These are phyloP conservation scores for Cadophora gregata DNA, from an alignment of 2,329 filamentous ascomycete genomes.

Conservation along the genomic window DNA sequence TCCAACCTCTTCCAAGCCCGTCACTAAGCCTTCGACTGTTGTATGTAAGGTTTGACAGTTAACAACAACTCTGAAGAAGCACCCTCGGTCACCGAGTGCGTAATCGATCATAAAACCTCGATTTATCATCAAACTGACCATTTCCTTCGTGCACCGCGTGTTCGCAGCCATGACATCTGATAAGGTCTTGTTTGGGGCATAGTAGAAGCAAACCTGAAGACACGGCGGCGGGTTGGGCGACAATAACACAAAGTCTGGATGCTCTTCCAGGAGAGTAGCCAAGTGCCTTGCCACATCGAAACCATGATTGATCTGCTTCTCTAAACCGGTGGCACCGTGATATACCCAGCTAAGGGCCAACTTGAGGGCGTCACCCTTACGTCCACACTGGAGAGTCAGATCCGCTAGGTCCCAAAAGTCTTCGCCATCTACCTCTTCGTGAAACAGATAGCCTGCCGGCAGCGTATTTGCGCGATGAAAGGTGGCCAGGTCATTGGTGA, in stretches of 20 bases:
- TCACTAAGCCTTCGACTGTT: too few species aligned
- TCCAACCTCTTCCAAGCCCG: too few species aligned
- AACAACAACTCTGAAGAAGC: too few species aligned
- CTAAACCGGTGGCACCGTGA: slow-evolving; percentile 80
- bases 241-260: slow-evolving; percentile 71
- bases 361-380: slow-evolving; percentile 86
- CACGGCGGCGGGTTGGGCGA: slow-evolving; percentile 81
- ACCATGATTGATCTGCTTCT: slow-evolving; percentile 70
- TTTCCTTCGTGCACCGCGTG: too few species aligned
- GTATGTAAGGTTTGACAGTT: too few species aligned
- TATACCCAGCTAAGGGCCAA: slow-evolving; percentile 89
- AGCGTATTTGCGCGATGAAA: slow-evolving; percentile 88
- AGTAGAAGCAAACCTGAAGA: slow-evolving; percentile 95
- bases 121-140: too few species aligned
- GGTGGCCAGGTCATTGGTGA: slow-evolving; percentile 74
- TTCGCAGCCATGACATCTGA: too few species aligned
- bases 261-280: slow-evolving; percentile 60
- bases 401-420: slow-evolving; percentile 91
- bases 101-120: too few species aligned
- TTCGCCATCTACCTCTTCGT: slow-evolving; percentile 56
- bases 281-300: slow-evolving; percentile 75
- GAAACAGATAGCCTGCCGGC: slow-evolving; percentile 85
- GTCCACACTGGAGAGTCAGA: slow-evolving; percentile 90
- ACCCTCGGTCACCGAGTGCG: too few species aligned
- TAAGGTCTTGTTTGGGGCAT: too few species aligned